Base-by-base conservation (phyloP, 2,329 filamentous ascomycete genomes). In the Trichoderma breve region DNA sequence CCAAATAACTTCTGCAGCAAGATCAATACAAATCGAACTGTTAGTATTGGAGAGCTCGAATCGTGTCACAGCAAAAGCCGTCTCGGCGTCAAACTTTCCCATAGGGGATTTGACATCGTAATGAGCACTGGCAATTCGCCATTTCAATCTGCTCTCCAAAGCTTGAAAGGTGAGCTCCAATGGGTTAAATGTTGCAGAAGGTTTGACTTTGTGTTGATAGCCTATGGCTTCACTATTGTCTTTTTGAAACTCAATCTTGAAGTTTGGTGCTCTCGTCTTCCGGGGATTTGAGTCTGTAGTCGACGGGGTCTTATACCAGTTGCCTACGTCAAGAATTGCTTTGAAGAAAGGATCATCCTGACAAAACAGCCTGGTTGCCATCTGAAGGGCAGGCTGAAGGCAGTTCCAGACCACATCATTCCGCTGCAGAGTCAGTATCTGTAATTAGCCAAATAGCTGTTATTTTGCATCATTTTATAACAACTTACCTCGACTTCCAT, bases 351-450 rank as follows among this genome's bases (percentile, higher is more conserved):
- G 67, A 8, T 79, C 74, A 2, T 74, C 32, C 14, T 51, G 55
- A 3, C 64, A 15, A 1, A 80, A 70, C 4, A 81, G 63, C 3
- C 76, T 74, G 1, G 78, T 75, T 9, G 76, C 74, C 11, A 80
- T 73, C 53, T 75, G 73, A 7, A 81, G 75, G 6, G 77, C 74
- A 8, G 79, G 79, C 21, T 78, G 76, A 51, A 80, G 70, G 15
- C 75, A 76, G 4, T 74, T 18, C 79, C 79, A 81, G 1, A 81
- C 66, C 11, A 74, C 71, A n/a, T 80, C 76, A 4, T 75, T 77
- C 30, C 73, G 72, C 73, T 75, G 39, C 11, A 9, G 32, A 39
- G 58, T 26, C 2, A 15, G 39, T 21, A 47, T 18, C 18, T 47
- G 15, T 14, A 14, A 24, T 26, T 21, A 34, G 28, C 11, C 30